Conservation (phyloP, 352 stramenopile species). For the Pseudoperonospora humuli region DNA sequence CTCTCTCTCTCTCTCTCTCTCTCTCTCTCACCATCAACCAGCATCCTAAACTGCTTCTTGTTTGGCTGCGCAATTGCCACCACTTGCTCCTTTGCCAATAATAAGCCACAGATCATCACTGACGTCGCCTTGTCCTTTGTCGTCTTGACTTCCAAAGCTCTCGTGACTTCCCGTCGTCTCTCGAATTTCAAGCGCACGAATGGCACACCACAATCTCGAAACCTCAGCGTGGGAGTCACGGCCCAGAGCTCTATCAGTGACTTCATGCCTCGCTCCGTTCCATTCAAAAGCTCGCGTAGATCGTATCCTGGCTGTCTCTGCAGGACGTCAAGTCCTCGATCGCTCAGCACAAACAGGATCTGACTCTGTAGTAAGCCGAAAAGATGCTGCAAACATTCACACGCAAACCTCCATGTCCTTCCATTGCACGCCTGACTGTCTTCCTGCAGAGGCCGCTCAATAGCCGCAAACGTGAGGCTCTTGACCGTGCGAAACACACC, state of each 20-base stretch:
- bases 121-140: constrained; percentile 13
- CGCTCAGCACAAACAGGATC: constrained; percentile 56
- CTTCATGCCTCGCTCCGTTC: constrained; percentile 45
- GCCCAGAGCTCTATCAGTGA: constrained; percentile 40
- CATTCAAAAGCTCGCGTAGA: constrained; percentile 55
- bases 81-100: constrained; percentile 40
- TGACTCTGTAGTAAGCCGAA: constrained; percentile 43
- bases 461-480: too few relatives aligned
- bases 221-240: constrained; percentile 24
- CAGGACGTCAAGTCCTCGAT: constrained; percentile 52
- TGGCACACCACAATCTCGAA: constrained; percentile 38
- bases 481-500: constrained; percentile 43
- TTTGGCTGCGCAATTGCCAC: constrained; percentile 50
- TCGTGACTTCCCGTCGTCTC: constrained; percentile 33
- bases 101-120: constrained; percentile 51
- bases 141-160: constrained; percentile 40
- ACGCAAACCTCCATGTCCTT: constrained; percentile 9
- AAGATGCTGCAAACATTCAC: constrained; percentile 37
- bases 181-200: constrained; percentile 42
- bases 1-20: too few relatives aligned
- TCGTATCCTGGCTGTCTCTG: constrained; percentile 55
- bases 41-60: constrained; percentile 56
- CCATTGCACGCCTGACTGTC: too few relatives aligned
- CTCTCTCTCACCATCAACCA: constrained; percentile 56
- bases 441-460: too few relatives aligned